Percentiles rank a stretch among this genome's conserved stretches.
These are phyloP conservation scores for Phaeophleospora eucalypticola DNA, from an alignment of 2,329 filamentous ascomycete species.

Conservation along the genomic window DNA sequence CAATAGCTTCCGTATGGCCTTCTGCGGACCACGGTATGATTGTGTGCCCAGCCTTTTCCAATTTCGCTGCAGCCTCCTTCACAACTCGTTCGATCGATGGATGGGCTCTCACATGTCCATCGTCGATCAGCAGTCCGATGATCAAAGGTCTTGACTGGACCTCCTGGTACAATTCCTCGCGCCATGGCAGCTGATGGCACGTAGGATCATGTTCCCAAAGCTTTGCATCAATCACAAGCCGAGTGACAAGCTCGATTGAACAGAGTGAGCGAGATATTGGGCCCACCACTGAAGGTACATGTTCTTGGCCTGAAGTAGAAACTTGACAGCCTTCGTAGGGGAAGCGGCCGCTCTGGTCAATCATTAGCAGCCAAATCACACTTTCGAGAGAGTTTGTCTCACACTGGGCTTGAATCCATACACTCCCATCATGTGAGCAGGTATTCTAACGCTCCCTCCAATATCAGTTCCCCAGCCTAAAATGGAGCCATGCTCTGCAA, in stretches of 20 bases:
- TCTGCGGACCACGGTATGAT: constrained; percentile 43
- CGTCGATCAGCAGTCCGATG: constrained; percentile 24
- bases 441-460: constrained; percentile 50
- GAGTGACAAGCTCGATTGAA: constrained; percentile 45
- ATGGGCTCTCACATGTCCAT: constrained; percentile 26
- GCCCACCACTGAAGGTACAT: constrained; percentile 60
- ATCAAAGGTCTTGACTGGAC: constrained; percentile 15
- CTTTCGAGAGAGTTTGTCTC: too few species aligned
- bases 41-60: too few species aligned
- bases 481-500: constrained; percentile 41
- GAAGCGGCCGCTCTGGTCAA: constrained; percentile 49
- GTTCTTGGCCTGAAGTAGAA: constrained; percentile 60
- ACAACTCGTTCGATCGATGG: constrained; percentile 22
- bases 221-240: constrained; percentile 29
- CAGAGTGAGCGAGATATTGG: constrained; percentile 53
- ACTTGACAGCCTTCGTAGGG: constrained; percentile 58
- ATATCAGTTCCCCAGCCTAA: constrained; percentile 52
- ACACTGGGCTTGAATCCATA: constrained; percentile 50
- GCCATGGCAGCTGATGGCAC: constrained; percentile 42
- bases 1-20: constrained; percentile 53
- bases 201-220: constrained; percentile 43
- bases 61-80: too few species aligned
- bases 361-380: background rate
- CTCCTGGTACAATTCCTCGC: constrained; percentile 24
- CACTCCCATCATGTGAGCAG: constrained; percentile 45